phyloP scores from a whole-genome alignment of 306 rosid genomes.

The Vicia faba region DNA sequence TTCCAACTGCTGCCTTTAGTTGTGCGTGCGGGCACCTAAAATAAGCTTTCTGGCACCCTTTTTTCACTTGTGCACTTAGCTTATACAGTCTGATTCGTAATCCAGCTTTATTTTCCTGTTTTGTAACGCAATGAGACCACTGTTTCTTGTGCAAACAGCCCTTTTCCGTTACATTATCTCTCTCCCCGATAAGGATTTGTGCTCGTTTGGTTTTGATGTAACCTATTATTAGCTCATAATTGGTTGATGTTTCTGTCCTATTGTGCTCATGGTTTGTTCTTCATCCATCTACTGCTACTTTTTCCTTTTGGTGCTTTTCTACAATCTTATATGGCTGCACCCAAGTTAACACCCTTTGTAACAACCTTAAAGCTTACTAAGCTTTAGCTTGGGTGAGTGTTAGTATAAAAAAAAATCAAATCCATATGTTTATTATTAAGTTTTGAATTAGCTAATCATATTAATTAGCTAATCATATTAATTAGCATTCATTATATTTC shows the following conservation, averaged over 20 bases:
- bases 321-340: background rate
- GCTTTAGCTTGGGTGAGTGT: background rate
- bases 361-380: background rate
- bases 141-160: background rate
- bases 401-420: background rate
- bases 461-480: background rate
- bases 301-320: background rate
- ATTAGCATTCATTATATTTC: background rate
- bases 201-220: background rate
- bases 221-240: background rate
- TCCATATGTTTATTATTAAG: background rate
- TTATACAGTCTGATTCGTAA: background rate
- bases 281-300: background rate
- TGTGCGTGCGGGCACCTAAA: background rate
- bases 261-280: background rate
- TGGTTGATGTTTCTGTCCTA: background rate
- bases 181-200: background rate
- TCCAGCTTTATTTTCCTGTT: background rate
- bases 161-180: background rate
- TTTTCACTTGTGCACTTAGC: background rate
- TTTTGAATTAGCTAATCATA: background rate
- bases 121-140: background rate
- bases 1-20: background rate
- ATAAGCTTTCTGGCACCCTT: background rate
- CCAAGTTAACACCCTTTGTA: background rate